These are phyloP conservation scores for Lumnitzera racemosa DNA, from an alignment of 345 rosid species.

Conservation along the genomic window DNA sequence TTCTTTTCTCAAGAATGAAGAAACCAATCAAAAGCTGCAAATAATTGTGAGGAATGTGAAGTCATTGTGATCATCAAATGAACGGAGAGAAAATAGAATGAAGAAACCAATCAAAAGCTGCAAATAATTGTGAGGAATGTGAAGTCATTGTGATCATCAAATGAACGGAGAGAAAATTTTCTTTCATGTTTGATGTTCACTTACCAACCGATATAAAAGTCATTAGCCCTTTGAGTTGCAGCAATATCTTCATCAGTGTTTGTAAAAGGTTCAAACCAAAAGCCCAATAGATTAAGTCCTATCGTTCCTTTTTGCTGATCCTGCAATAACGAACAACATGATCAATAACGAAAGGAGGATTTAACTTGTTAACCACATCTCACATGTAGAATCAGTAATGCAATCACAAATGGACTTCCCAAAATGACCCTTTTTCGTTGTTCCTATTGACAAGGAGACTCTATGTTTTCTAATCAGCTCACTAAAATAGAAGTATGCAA, in stretches of 20 bases:
- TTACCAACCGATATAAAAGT: slow-evolving; percentile 37
- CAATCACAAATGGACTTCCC: too few relatives aligned
- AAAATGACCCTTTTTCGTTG: too few relatives aligned
- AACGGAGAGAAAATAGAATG: background rate
- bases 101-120: too few relatives aligned
- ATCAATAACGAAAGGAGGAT: too few relatives aligned
- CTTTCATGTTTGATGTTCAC: background rate
- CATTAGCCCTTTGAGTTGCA: slow-evolving; percentile 34
- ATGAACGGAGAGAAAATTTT: background rate
- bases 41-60: background rate
- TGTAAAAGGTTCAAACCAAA: slow-evolving; percentile 19
- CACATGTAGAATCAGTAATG: too few relatives aligned
- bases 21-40: too few relatives aligned
- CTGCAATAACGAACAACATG: slow-evolving; percentile 13
- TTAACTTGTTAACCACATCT: too few relatives aligned
- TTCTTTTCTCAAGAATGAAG: too few relatives aligned
- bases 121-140: too few relatives aligned
- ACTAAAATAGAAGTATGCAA: too few relatives aligned
- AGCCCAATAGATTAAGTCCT: slow-evolving; percentile 25
- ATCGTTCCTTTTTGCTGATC: slow-evolving; percentile 28
- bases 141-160: background rate
- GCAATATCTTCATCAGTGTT: slow-evolving; percentile 25
- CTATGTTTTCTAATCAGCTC: too few relatives aligned
- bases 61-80: background rate
- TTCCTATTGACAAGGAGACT: too few relatives aligned